Evolutionary conservation across 305 asterid genomes (phyloP).

Genomic region (Fraxinus nigra): DNA sequence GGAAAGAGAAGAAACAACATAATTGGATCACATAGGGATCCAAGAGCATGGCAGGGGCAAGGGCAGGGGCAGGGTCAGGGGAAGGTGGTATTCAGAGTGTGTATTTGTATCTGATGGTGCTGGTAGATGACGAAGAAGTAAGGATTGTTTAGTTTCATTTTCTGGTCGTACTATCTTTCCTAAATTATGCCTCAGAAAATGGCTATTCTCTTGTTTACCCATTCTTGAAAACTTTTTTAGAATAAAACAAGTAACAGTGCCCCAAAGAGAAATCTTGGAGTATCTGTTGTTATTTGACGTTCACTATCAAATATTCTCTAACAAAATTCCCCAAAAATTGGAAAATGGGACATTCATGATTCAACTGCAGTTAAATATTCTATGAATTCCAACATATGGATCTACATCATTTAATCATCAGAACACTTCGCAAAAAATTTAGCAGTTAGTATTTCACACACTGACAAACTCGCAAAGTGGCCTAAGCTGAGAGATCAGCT

Average conservation of each 20-base stretch:
- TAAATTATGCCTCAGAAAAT: background rate
- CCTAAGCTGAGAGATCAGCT: background rate
- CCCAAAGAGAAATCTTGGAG: background rate
- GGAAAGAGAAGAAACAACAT: background rate
- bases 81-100: background rate
- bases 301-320: background rate
- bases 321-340: background rate
- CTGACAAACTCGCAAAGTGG: background rate
- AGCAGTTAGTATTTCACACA: background rate
- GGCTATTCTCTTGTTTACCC: background rate
- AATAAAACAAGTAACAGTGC: background rate
- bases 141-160: background rate
- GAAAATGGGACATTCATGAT: background rate
- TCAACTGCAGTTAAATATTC: background rate
- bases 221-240: background rate
- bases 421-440: background rate
- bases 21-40: background rate
- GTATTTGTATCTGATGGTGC: background rate
- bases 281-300: background rate
- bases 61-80: background rate
- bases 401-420: background rate
- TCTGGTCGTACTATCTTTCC: background rate
- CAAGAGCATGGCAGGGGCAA: background rate
- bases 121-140: background rate
- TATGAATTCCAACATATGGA: background rate